Percentiles rank a stretch among this genome's conserved stretches.
Evolutionary conservation across 768 basidiomycete species (phyloP).

Genomic region (Lanmaoa pseudosensibilis): DNA sequence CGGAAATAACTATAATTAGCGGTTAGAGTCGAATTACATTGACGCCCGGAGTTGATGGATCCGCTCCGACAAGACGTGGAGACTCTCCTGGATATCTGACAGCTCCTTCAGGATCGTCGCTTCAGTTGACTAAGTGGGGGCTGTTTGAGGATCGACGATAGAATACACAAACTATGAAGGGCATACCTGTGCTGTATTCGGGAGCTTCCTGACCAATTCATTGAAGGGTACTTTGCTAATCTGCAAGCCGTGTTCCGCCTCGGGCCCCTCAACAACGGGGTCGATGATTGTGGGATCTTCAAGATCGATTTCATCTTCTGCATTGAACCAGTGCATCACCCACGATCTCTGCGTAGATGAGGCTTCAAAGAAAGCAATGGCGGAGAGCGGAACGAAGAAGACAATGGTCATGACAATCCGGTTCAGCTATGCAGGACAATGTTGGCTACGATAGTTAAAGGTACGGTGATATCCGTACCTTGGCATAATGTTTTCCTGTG

Average conservation of each 20-base stretch:
- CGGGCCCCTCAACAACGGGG: constrained; percentile 58
- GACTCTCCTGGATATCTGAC: constrained; percentile 46
- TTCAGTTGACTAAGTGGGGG: constrained; percentile 64
- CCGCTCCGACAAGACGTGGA: constrained; percentile 39
- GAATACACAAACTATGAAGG: background rate
- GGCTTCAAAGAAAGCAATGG: constrained; percentile 74
- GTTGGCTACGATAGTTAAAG: constrained; percentile 1
- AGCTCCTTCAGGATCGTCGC: constrained; percentile 66
- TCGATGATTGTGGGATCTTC: constrained; percentile 56
- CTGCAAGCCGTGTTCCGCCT: constrained; percentile 51
- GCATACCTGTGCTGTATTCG: constrained; percentile 68
- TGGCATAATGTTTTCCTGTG: constrained; percentile 55
- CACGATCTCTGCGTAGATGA: constrained; percentile 58
- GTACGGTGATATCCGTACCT: constrained; percentile 35
- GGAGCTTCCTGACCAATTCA: constrained; percentile 69
- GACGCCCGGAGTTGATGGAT: constrained; percentile 31
- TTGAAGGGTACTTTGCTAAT: constrained; percentile 73
- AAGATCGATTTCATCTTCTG: constrained; percentile 56
- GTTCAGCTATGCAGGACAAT: constrained; percentile 54
- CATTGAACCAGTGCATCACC: constrained; percentile 67
- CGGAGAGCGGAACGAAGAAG: constrained; percentile 78
- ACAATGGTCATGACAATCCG: constrained; percentile 71
- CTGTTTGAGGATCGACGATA: constrained; percentile 5
- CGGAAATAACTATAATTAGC: background rate
- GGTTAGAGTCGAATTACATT: background rate